These are phyloP conservation scores for Colletotrichum plurivorum DNA, from an alignment of 2,329 filamentous ascomycete species.

Conservation along the genomic window DNA sequence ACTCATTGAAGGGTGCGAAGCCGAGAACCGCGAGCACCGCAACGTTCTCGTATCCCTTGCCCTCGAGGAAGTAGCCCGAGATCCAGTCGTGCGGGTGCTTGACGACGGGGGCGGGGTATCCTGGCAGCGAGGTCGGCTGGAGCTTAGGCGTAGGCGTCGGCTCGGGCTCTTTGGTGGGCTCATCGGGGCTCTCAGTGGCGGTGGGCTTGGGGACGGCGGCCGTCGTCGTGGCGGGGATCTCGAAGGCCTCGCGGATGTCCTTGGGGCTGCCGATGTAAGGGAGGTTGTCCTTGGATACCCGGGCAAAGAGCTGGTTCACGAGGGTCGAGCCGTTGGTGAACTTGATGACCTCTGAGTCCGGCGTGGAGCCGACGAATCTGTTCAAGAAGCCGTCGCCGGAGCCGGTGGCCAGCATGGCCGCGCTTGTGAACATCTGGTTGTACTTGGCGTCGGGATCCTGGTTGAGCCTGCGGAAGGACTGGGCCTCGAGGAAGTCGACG, in stretches of 20 bases:
- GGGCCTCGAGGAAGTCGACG: slow-evolving; percentile 32
- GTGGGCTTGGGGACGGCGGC: background rate
- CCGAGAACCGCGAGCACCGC: slow-evolving; percentile 45
- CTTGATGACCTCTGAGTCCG: slow-evolving; percentile 28
- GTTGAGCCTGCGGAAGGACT: background rate
- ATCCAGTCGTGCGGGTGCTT: slow-evolving; percentile 44
- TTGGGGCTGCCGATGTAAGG: slow-evolving; percentile 5
- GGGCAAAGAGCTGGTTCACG: slow-evolving; percentile 14
- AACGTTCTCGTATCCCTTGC: slow-evolving; percentile 46
- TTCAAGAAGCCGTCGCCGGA: background rate
- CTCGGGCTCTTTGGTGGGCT: background rate
- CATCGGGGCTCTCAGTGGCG: background rate
- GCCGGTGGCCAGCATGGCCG: background rate
- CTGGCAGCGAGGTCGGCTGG: slow-evolving; percentile 33
- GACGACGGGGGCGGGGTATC: slow-evolving; percentile 45
- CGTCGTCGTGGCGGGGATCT: slow-evolving; percentile 18
- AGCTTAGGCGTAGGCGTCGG: slow-evolving; percentile 7
- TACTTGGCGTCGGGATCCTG: slow-evolving; percentile 44
- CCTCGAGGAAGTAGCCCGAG: slow-evolving; percentile 48
- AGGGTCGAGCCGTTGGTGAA: slow-evolving; percentile 33
- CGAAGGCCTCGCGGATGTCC: slow-evolving; percentile 27
- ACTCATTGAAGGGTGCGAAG: slow-evolving; percentile 40
- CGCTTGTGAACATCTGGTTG: slow-evolving; percentile 39
- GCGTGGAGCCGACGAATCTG: slow-evolving; percentile 2
- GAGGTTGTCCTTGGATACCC: background rate